Evolutionary conservation across 768 basidiomycete species (phyloP).

Genomic region (Leucocoprinus leucothites): DNA sequence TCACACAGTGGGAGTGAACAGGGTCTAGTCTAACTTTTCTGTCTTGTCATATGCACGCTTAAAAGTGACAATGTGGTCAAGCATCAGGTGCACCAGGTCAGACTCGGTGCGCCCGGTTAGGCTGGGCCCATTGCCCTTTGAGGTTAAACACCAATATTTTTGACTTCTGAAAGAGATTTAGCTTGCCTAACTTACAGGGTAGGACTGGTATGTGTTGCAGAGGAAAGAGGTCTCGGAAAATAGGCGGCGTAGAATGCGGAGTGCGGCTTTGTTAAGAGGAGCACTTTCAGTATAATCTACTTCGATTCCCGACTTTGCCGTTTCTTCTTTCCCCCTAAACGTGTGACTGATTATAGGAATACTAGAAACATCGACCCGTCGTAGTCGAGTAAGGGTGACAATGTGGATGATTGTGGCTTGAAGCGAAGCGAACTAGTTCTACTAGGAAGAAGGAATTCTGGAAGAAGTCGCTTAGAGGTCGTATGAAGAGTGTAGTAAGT

Average conservation of each 20-base stretch:
- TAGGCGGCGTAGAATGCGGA: slow-evolving; percentile 4
- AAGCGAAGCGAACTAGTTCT: slow-evolving; percentile 9
- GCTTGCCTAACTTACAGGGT: background rate
- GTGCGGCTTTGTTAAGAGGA: slow-evolving; percentile 7
- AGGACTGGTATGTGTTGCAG: background rate
- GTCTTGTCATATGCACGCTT: background rate
- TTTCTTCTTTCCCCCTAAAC: background rate
- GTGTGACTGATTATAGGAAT: background rate
- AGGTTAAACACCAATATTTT: too few relatives aligned
- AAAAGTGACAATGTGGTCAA: background rate
- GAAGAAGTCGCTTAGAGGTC: background rate
- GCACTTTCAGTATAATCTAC: background rate
- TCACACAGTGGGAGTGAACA: background rate
- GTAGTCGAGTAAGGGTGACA: background rate
- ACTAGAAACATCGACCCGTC: background rate
- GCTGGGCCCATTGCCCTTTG: too few relatives aligned
- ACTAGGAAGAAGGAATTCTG: background rate
- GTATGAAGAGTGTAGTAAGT: too few relatives aligned
- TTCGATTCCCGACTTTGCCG: too few relatives aligned
- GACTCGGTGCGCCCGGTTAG: background rate
- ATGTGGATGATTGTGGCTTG: background rate
- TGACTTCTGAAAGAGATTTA: too few relatives aligned
- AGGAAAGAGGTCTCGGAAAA: background rate
- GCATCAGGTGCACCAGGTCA: background rate
- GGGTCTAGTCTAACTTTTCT: background rate